Base-by-base conservation (phyloP, 768 basidiomycete species). In the Pleurotus eryngii region DNA sequence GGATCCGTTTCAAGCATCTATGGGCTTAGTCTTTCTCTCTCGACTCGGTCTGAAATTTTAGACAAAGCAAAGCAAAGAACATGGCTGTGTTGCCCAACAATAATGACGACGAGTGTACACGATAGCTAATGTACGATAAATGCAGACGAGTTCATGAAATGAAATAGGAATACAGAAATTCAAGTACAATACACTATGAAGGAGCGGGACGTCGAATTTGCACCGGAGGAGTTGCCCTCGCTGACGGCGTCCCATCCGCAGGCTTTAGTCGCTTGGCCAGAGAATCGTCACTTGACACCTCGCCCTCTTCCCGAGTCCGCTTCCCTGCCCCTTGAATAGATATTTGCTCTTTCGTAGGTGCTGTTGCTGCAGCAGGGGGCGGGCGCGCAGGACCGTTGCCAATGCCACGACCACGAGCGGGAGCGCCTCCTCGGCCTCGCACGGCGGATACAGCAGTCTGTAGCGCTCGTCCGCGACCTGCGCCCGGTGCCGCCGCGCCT, bases 221-320 rank as follows among this genome's bases (percentile, higher is more conserved):
- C 24, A 50, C 49, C 7, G 49, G 49, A 35, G 49, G 49, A 7
- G 49, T 50, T 4, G 49, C 12, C 37, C 27, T 50, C 17, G 49
- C 51, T 5, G 56, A 27, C 11, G 47, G 37, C 12, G 56, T 57
- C 5, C 55, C 62, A 35, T 78, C 76, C 45, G 82, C 81, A 48
- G 83, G 82, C 65, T 86, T 89, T 53, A 87, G 59, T 45, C 88
- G 81, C 65, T 90, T 89, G 0, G 81, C 84, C 30, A 89, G 72
- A 8, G 85, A 81, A 63, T 85, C 83, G 17, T 85, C 84, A 0
- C 70, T 60, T n/a, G 67, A 18, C 18, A 64, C 61, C 22, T 70
- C 67, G 9, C 73, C 75, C 27, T 84, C 83, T 60, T 90, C 87
- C 42, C 87, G 77, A 35, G 81, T 77, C 24, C 87, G 81, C 61